Evolutionary conservation across 108 stramenopile genomes (phyloP), one percentile per base, ranked within the genome.

Genomic region (Skeletonema tropicum): DNA sequence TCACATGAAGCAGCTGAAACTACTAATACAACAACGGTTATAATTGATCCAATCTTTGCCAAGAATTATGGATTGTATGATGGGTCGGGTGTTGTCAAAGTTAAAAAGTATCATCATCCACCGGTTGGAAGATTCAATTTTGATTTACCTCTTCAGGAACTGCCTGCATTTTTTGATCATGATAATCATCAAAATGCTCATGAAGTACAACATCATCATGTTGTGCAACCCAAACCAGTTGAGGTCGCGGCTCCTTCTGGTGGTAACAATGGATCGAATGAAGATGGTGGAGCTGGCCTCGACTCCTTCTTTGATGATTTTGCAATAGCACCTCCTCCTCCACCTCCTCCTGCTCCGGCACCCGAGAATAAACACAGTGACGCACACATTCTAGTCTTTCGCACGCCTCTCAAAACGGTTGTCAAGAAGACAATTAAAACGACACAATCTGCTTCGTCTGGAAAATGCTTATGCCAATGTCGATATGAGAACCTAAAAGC

Each of bases 221-320:
- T n/a, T 26, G 21, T 17, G 8, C 30, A 41, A 8, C 8, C 30
- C 1, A 33, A 23, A 21, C 52, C 52, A 55, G 63, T 12, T 39
- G 31, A 15, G 15, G 14, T 17, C 6, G 35, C 11, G 38, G 48
- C 17, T 21, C 3, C 17, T 12, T 0, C 71, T 61, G 5, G 33
- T 19, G 58, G 6, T 19, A 71, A 64, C 9, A 64, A 74, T 35
- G 41, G 31, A 46, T 33, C 33, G 6, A 41, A 70, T 30, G 59
- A 71, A 21, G 57, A 71, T 9, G 70, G 26, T 19, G 55, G 52
- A 17, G 72, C 63, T 33, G 72, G 70, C 13, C 81, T 76, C n/a
- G 75, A 72, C 45, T 76, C 74, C 23, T 82, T 82, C 66, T 82
- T 82, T 64, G 81, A 82, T 38, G 71, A 82, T 63, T 82, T 82